Conservation (phyloP, 2,329 filamentous ascomycete genomes). For the Samsoniella hepiali region DNA sequence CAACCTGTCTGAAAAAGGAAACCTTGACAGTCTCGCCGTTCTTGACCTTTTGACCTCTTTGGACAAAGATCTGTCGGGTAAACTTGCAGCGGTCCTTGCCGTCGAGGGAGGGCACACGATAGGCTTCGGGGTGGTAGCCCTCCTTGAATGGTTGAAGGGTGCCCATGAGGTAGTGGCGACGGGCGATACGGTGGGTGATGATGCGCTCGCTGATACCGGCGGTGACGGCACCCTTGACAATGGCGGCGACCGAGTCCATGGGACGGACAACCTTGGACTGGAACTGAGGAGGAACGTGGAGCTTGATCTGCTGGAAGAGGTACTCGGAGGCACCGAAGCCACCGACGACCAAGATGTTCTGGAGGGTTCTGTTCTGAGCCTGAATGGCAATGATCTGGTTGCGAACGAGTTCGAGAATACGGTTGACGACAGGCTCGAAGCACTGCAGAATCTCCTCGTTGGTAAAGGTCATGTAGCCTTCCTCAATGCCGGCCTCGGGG, state of each 20-base stretch:
- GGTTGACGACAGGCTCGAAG: slow-evolving; percentile 96
- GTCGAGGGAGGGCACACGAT: slow-evolving; percentile 92
- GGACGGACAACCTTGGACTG: slow-evolving; percentile 96
- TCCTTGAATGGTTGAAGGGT: slow-evolving; percentile 98
- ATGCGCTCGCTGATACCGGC: slow-evolving; percentile 97
- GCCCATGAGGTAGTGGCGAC: slow-evolving; percentile 98
- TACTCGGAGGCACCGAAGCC: slow-evolving; percentile 98
- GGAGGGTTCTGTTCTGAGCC: slow-evolving; percentile 87
- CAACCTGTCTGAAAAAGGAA: slow-evolving; percentile 96
- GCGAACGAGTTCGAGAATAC: slow-evolving; percentile 90
- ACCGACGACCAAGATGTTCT: slow-evolving; percentile 96
- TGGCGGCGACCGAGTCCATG: slow-evolving; percentile 98
- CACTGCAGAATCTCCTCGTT: slow-evolving; percentile 99
- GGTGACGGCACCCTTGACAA: slow-evolving; percentile 96
- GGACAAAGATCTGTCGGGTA: slow-evolving; percentile 95
- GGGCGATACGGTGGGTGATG: slow-evolving; percentile 92
- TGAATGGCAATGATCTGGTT: slow-evolving; percentile 99
- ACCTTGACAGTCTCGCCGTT: slow-evolving; percentile 99
- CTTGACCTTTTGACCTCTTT: slow-evolving; percentile 98
- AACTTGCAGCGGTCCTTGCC: slow-evolving; percentile 99
- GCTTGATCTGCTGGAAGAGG: slow-evolving; percentile 98
- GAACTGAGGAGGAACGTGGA: slow-evolving; percentile 96
- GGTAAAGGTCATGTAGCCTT: slow-evolving; percentile 99
- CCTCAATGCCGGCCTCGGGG: slow-evolving; percentile 95
- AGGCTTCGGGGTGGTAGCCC: slow-evolving; percentile 96